phyloP scores from a whole-genome alignment of 352 stramenopile species.

The Globisporangium iwayamae region DNA sequence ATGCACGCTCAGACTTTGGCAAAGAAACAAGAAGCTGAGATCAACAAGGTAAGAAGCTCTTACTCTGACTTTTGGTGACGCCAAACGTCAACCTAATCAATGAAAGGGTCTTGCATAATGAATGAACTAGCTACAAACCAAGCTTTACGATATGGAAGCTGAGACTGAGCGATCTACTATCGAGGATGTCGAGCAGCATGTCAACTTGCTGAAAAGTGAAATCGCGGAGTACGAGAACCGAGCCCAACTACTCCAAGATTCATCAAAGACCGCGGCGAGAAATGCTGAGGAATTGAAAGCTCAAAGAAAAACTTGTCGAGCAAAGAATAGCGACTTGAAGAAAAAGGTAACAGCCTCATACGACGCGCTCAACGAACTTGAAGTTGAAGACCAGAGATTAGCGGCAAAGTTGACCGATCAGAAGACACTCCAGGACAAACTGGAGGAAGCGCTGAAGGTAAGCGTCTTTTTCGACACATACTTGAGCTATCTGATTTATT shows the following conservation, averaged over 20 bases:
- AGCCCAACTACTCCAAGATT: not conserved
- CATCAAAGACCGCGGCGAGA: not conserved
- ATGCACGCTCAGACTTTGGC: not conserved
- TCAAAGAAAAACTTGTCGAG: not conserved
- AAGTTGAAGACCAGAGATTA: constrained; percentile 5
- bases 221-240: constrained; percentile 2
- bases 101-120: not conserved
- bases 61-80: not conserved
- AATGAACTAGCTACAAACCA: not conserved
- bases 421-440: not conserved
- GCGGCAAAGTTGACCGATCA: constrained; percentile 10
- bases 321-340: not conserved
- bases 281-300: not conserved
- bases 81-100: not conserved
- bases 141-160: constrained; percentile 4
- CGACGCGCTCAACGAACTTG: constrained; percentile 3
- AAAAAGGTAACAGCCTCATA: constrained; percentile 2
- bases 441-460: constrained; percentile 13
- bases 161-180: not conserved
- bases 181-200: not conserved
- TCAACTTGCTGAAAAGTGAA: not conserved
- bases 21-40: constrained; percentile 9
- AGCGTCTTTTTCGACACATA: not conserved
- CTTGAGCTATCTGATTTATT: not conserved
- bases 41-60: constrained; percentile 3